Conservation (phyloP, 2,329 filamentous ascomycete genomes). For the Rutstroemia sp. region DNA sequence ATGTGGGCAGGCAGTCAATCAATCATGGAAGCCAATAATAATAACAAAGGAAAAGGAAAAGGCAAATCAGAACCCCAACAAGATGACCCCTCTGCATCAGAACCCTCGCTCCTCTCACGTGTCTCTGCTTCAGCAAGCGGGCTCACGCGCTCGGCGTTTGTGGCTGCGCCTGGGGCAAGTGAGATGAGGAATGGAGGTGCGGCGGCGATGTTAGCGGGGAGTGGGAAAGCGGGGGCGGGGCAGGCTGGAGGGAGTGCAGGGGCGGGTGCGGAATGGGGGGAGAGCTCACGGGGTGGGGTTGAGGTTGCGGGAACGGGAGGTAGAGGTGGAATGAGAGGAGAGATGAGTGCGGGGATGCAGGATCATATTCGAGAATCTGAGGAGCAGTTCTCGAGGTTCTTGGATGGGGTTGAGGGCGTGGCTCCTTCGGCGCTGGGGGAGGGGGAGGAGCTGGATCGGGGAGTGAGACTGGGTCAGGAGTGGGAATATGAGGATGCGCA, state of each 20-base stretch:
- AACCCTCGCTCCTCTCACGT: conserved; percentile 20
- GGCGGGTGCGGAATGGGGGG: not conserved
- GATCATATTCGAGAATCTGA: not conserved
- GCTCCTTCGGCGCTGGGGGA: too few relatives aligned
- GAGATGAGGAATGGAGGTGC: not conserved
- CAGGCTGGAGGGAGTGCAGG: not conserved
- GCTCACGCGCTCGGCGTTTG: conserved; percentile 29
- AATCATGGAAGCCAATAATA: conserved; percentile 1
- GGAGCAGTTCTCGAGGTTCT: not conserved
- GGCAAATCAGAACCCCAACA: conserved; percentile 13
- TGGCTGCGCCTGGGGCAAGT: conserved; percentile 2
- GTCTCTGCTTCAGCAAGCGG: conserved; percentile 30
- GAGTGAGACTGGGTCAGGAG: too few relatives aligned
- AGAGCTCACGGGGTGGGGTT: not conserved
- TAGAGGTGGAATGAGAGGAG: not conserved
- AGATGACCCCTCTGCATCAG: conserved; percentile 8
- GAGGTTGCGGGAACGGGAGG: not conserved
- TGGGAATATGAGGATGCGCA: too few relatives aligned
- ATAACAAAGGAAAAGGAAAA: conserved; percentile 21
- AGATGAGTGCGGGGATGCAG: not conserved
- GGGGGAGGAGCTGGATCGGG: too few relatives aligned
- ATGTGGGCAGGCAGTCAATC: too few relatives aligned
- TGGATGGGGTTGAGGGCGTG: too few relatives aligned
- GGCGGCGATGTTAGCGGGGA: not conserved
- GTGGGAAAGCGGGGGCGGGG: not conserved